These are phyloP conservation scores for Ceratocystiopsis sp. DNA, from an alignment of 2,329 filamentous ascomycete genomes.

Conservation along the genomic window DNA sequence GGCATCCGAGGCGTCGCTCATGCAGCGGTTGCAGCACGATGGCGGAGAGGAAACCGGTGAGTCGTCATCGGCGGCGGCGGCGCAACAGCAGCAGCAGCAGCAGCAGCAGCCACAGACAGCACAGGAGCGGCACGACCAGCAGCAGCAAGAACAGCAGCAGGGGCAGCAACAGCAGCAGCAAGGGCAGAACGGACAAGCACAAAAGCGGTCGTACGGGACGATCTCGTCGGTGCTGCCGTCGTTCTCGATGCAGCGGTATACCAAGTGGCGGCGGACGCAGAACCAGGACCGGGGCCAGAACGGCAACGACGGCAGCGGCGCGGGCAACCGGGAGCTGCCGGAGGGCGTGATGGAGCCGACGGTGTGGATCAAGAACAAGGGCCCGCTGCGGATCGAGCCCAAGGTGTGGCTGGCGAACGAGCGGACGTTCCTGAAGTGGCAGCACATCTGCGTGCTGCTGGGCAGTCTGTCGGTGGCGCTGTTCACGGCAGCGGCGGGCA, in stretches of 20 bases:
- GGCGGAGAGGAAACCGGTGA: constrained; percentile 14
- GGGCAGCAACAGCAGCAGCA: no score
- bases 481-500: constrained; percentile 60
- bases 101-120: no score
- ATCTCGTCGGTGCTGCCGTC: constrained; percentile 62
- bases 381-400: constrained; percentile 80
- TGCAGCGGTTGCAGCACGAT: constrained; percentile 2
- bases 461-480: constrained; percentile 69
- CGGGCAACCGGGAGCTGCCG: constrained; percentile 37
- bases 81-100: no score
- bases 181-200: no score
- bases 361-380: constrained; percentile 86
- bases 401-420: constrained; percentile 99
- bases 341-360: constrained; percentile 76
- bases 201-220: constrained; percentile 27
- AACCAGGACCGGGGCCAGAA: constrained; percentile 24
- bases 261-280: constrained; percentile 35
- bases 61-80: not conserved
- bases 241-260: constrained; percentile 68
- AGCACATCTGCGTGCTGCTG: constrained; percentile 81
- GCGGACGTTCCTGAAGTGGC: constrained; percentile 96
- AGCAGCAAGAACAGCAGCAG: no score
- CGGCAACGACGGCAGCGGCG: constrained; percentile 16
- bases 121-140: no score
- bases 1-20: constrained; percentile 13